A percentile compares a stretch with the other conserved stretches of the same genome.
Conservation (phyloP, 495 filamentous ascomycete species). For the Neurospora intermedia region DNA sequence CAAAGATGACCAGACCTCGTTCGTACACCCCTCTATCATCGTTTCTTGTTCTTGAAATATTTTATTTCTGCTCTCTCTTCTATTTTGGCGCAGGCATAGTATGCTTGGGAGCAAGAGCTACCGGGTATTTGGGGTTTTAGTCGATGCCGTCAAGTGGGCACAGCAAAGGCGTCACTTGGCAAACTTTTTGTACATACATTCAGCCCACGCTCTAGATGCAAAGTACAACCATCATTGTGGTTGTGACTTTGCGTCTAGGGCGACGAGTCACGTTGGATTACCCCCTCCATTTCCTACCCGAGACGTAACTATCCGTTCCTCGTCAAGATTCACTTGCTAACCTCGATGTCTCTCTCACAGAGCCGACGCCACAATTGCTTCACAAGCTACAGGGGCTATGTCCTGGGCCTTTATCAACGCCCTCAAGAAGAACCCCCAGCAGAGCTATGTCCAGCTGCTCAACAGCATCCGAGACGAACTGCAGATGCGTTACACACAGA, state of each 20-base stretch:
- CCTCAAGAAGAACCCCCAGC: constrained; percentile 93
- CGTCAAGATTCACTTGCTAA: constrained; percentile 14
- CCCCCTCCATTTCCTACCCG: neutral
- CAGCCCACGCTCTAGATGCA: constrained; percentile 30
- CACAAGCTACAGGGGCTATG: constrained; percentile 94
- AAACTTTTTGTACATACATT: constrained; percentile 6
- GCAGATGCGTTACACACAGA: constrained; percentile 80
- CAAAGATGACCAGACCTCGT: constrained; percentile 94
- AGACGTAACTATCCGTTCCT: neutral
- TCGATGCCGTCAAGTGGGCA: neutral
- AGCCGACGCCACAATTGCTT: constrained; percentile 54
- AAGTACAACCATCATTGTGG: constrained; percentile 16
- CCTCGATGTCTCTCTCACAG: constrained; percentile 20
- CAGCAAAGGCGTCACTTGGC: constrained; percentile 6
- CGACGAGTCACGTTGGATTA: constrained; percentile 45
- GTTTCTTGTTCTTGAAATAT: constrained; percentile 10
- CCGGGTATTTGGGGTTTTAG: neutral
- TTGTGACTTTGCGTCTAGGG: constrained; percentile 39
- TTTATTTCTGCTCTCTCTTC: neutral
- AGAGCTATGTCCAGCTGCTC: constrained; percentile 91
- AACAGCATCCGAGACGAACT: constrained; percentile 94
- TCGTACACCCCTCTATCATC: constrained; percentile 38
- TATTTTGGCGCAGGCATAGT: neutral
- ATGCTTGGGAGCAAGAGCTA: neutral
- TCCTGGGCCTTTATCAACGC: constrained; percentile 93